These are phyloP conservation scores for Claviceps arundinis DNA, from an alignment of 2,329 filamentous ascomycete species.

Conservation along the genomic window DNA sequence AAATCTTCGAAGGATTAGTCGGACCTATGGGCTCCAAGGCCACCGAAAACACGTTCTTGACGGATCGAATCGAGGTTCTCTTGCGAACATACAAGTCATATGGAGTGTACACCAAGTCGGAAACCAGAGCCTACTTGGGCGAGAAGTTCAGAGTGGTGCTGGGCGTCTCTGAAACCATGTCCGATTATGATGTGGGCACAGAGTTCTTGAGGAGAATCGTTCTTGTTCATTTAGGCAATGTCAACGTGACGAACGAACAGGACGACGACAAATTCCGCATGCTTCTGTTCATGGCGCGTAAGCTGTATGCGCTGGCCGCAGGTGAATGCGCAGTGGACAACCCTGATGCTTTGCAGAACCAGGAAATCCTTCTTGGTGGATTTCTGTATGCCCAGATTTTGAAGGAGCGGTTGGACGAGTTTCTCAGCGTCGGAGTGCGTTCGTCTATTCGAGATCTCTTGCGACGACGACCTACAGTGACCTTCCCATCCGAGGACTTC, in stretches of 20 bases:
- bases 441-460: slow-evolving; percentile 42
- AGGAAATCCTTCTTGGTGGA: slow-evolving; percentile 85
- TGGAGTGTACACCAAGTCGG: slow-evolving; percentile 64
- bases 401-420: slow-evolving; percentile 88
- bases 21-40: slow-evolving; percentile 65
- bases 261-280: slow-evolving; percentile 88
- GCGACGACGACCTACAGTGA: slow-evolving; percentile 43
- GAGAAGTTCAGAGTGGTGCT: slow-evolving; percentile 84
- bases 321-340: slow-evolving; percentile 91
- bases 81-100: slow-evolving; percentile 90
- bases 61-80: slow-evolving; percentile 83
- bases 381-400: slow-evolving; percentile 91
- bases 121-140: slow-evolving; percentile 77
- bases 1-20: slow-evolving; percentile 90
- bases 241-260: slow-evolving; percentile 70
- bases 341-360: slow-evolving; percentile 90
- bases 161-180: slow-evolving; percentile 69
- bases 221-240: slow-evolving; percentile 78
- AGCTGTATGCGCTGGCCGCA: slow-evolving; percentile 84
- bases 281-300: slow-evolving; percentile 90
- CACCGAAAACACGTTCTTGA: slow-evolving; percentile 80
- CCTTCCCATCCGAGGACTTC: slow-evolving; percentile 69
- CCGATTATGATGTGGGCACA: slow-evolving; percentile 77
- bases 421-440: slow-evolving; percentile 47
- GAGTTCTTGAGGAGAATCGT: slow-evolving; percentile 87